Evolutionary conservation across 1,284 basidiomycete species (phyloP).

Genomic region (Entoloma clypeatum): DNA sequence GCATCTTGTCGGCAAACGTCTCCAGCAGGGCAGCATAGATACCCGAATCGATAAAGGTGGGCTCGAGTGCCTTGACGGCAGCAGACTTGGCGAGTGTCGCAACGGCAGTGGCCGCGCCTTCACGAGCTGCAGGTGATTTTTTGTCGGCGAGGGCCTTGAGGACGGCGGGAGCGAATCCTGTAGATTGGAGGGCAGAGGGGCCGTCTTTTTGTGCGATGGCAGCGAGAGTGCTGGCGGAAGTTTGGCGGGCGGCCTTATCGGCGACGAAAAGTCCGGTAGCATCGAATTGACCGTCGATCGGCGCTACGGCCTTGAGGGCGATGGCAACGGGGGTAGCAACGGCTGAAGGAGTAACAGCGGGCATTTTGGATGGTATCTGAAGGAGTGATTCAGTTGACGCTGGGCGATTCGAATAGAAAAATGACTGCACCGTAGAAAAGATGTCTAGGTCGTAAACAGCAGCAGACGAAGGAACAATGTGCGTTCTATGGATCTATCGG

Average conservation of each 20-base stretch:
- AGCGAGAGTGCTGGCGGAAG: conserved; percentile 70
- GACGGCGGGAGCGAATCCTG: conserved; percentile 78
- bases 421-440: conserved; percentile 36
- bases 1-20: conserved; percentile 90
- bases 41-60: conserved; percentile 80
- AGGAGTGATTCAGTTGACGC: conserved; percentile 7
- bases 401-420: background rate
- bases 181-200: conserved; percentile 73
- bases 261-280: conserved; percentile 64
- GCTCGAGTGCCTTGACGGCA: conserved; percentile 86
- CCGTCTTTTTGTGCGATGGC: conserved; percentile 82
- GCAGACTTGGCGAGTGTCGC: conserved; percentile 72
- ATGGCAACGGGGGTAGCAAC: conserved; percentile 50
- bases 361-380: conserved; percentile 65
- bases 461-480: conserved; percentile 46
- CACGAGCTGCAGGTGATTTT: conserved; percentile 83
- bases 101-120: conserved; percentile 79
- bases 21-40: conserved; percentile 88
- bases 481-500: conserved; percentile 53
- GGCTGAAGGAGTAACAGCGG: conserved; percentile 63
- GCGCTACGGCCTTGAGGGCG: conserved; percentile 61
- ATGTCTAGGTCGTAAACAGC: conserved; percentile 40
- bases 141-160: conserved; percentile 89
- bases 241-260: conserved; percentile 71
- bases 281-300: conserved; percentile 58